Evolutionary conservation across 2,329 filamentous ascomycete genomes (phyloP), one percentile per base, ranked within the genome.

Genomic region (Hymenoscyphus fraxineus): DNA sequence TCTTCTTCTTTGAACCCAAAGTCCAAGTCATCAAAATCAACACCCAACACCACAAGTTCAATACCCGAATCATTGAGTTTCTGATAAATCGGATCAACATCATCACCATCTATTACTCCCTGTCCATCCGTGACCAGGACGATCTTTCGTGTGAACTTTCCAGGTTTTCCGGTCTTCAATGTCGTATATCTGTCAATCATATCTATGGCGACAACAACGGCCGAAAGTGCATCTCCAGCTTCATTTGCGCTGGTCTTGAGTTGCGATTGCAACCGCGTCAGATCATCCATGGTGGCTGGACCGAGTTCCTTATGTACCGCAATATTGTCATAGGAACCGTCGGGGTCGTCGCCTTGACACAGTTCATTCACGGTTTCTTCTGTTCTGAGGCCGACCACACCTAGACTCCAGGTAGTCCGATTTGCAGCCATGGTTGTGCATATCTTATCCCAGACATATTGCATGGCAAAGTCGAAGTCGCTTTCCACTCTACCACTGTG

Each of bases 361-460:
- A 95, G 80, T 5, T 85, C 79, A 70, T 96, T 93, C 58, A 82
- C 76, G 0, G 92, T 93, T 54, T 82, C 87, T 71, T 97, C 88
- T 19, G 93, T 96, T 65, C 91, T 86, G 63, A 97, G 80, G 0
- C 90, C 95, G 65, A 99, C 78, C 1, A 97, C 89, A n/a, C 92
- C 90, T 57, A 92, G 80, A 27, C 84, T 85, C 72, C 87, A 85
- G 0, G 89, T 93, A 76, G 93, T 94, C 59, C 91, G 85, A 35
- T 86, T 88, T 38, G 76, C 76, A 57, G 83, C 78, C 77, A 92
- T 89, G 3, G 88, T 92, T 7, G 85, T 86, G 5, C 88, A 89
- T 69, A 96, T 90, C 75, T 91, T 95, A 81, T 98, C 94, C 93
- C 94, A 99, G 59, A 98, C 85, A 78, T 97, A 99, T 67, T 87